Evolutionary conservation across 768 basidiomycete genomes (phyloP).

Genomic region (Leccinum rimulosum): DNA sequence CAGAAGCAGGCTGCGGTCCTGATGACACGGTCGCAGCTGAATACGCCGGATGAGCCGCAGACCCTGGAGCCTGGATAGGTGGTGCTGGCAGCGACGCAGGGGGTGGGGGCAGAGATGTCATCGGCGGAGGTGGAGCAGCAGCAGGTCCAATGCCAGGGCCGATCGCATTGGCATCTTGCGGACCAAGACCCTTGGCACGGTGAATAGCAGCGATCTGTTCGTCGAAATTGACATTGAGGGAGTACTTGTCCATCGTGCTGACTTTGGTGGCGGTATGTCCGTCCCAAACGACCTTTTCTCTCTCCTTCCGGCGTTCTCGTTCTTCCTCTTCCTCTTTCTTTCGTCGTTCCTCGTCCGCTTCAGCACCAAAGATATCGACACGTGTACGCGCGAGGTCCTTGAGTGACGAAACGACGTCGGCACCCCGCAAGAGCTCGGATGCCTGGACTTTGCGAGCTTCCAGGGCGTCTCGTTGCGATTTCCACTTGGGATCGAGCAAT

Average conservation of each 20-base stretch:
- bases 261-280: conserved; percentile 96
- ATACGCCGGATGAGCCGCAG: conserved; percentile 50
- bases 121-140: conserved; percentile 60
- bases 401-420: conserved; percentile 92
- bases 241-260: conserved; percentile 89
- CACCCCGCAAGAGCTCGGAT: conserved; percentile 83
- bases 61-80: conserved; percentile 47
- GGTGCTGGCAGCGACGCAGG: conserved; percentile 74
- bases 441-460: conserved; percentile 90
- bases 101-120: conserved; percentile 63
- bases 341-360: conserved; percentile 87
- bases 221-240: conserved; percentile 90
- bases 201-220: conserved; percentile 98
- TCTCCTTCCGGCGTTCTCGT: conserved; percentile 74
- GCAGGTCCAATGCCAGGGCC: conserved; percentile 87
- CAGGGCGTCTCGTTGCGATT: conserved; percentile 85
- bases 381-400: conserved; percentile 92
- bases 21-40: conserved; percentile 86
- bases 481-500: conserved; percentile 96
- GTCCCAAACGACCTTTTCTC: conserved; percentile 97
- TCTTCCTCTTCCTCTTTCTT: conserved; percentile 87
- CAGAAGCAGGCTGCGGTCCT: conserved; percentile 86
- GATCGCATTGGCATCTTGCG: conserved; percentile 75
- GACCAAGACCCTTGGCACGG: conserved; percentile 85
- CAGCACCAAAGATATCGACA: conserved; percentile 95